These are phyloP conservation scores for Phytophthora pini DNA, from an alignment of 352 stramenopile species.

Conservation along the genomic window DNA sequence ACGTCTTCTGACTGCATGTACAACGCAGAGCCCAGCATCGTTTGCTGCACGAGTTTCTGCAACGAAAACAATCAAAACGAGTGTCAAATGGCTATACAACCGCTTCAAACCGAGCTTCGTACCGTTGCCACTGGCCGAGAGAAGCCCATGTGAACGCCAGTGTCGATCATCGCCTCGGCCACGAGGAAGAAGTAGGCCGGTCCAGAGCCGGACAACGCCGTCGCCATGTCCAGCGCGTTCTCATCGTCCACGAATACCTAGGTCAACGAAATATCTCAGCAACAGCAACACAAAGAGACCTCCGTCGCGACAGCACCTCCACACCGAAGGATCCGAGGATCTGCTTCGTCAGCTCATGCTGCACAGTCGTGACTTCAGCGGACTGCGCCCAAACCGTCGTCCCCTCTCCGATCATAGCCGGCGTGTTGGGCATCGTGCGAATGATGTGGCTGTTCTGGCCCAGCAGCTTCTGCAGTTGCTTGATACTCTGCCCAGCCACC, in stretches of 20 bases:
- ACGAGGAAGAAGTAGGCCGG: constrained; percentile 97
- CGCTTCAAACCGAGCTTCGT: constrained; percentile 3
- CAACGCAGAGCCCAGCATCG: constrained; percentile 92
- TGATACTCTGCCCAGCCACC: constrained; percentile 82
- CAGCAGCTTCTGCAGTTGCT: constrained; percentile 64
- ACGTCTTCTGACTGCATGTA: constrained; percentile 93
- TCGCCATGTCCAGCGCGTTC: constrained; percentile 95
- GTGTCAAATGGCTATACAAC: constrained; percentile 1
- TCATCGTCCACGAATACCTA: constrained; percentile 95
- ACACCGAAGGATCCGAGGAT: constrained; percentile 93
- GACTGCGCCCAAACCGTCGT: constrained; percentile 95
- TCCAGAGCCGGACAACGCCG: constrained; percentile 92
- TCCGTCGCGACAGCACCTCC: constrained; percentile 47
- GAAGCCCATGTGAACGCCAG: constrained; percentile 96
- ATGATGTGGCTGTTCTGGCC: constrained; percentile 85
- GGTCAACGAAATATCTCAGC: background rate
- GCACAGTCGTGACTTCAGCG: constrained; percentile 73
- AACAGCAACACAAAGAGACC: background rate
- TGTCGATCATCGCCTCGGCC: constrained; percentile 96
- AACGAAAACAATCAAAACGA: background rate
- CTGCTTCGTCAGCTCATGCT: constrained; percentile 81
- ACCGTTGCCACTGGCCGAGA: constrained; percentile 90
- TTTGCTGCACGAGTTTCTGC: constrained; percentile 94
- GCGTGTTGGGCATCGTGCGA: constrained; percentile 97
- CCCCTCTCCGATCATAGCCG: constrained; percentile 93